Evolutionary conservation across 768 basidiomycete species (phyloP), one percentile per base, ranked within the genome.

Genomic region (Wakefieldia striispora): DNA sequence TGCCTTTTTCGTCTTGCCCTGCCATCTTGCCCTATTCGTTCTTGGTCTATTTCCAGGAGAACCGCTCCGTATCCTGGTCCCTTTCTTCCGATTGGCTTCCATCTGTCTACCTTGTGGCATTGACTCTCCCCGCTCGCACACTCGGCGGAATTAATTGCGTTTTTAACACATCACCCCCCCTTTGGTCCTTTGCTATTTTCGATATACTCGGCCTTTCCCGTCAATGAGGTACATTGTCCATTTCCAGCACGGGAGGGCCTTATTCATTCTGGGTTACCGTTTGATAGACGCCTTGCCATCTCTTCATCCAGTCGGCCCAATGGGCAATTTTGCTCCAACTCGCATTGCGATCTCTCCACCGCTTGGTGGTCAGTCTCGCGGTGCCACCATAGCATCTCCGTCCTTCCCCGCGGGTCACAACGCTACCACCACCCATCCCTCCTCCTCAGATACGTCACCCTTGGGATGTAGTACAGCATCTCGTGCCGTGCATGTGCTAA

Each of bases 41-140:
- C 57, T 60, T 60, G 65, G 64, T 61, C 59, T 70, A 70, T 72
- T 67, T 67, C 63, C 62, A 69, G 60, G 64, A 56, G 54, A 56
- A 70, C 74, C 78, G 75, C 69, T 68, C 79, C 76, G 75, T 76
- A 58, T 60, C 63, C 58, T 61, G 49, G 64, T 55, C 65, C 68
- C 55, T 58, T 55, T 51, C 55, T 63, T 71, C 81, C 78, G 78
- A 80, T 80, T 80, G 74, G 76, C 52, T 56, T 59, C 52, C 53
- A 44, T 60, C 58, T 55, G 47, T 48, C n/a, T 44, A 63, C 71
- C 73, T 71, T 72, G 70, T 77, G 75, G 66, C 59, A 69, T 62
- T 54, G 40, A 49, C 55, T 53, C 51, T 57, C 19, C 42, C 29
- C 33, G 49, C 41, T 67, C 65, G 51, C 67, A 66, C 65, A 61